These are phyloP conservation scores for Claviceps monticola DNA, from an alignment of 2,329 filamentous ascomycete genomes.

Conservation along the genomic window DNA sequence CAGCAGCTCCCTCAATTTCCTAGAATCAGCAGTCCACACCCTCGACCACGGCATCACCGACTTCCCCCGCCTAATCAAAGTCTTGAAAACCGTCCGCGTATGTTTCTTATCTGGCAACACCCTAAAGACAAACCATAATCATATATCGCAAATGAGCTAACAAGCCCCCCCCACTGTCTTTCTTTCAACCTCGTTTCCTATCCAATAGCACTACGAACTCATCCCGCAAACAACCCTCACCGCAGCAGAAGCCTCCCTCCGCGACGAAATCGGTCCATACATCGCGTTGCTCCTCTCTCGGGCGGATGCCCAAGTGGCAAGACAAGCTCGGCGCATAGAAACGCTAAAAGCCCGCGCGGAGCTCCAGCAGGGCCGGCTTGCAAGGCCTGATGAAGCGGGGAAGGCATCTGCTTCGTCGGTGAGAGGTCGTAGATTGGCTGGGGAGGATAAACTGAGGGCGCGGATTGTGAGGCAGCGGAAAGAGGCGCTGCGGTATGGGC, in stretches of 20 bases:
- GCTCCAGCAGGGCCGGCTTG: conserved; percentile 59
- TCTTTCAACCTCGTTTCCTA: no score
- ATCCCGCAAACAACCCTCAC: conserved; percentile 74
- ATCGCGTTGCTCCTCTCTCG: conserved; percentile 65
- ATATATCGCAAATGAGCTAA: not conserved
- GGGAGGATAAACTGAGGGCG: conserved; percentile 35
- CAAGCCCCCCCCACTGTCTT: not conserved
- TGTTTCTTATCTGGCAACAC: conserved; percentile 10
- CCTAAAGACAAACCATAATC: no score
- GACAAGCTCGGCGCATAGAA: conserved; percentile 70
- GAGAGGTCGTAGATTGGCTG: conserved; percentile 31
- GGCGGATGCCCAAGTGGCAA: conserved; percentile 72
- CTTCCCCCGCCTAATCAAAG: conserved; percentile 39
- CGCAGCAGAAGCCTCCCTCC: conserved; percentile 68
- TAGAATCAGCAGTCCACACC: conserved; percentile 45
- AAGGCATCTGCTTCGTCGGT: conserved; percentile 5
- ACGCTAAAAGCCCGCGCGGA: conserved; percentile 71
- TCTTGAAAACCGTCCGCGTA: conserved; percentile 45
- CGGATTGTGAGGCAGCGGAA: conserved; percentile 63
- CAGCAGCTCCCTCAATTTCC: conserved; percentile 44
- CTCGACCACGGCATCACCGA: conserved; percentile 43
- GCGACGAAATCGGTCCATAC: conserved; percentile 81
- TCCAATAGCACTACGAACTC: conserved; percentile 64
- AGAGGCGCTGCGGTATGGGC: conserved; percentile 73
- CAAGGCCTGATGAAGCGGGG: conserved; percentile 14